A percentile compares a stretch with the other conserved stretches of the same genome.
Evolutionary conservation across 2,329 filamentous ascomycete genomes (phyloP).

Genomic region (Chaetoscypha palmicola): DNA sequence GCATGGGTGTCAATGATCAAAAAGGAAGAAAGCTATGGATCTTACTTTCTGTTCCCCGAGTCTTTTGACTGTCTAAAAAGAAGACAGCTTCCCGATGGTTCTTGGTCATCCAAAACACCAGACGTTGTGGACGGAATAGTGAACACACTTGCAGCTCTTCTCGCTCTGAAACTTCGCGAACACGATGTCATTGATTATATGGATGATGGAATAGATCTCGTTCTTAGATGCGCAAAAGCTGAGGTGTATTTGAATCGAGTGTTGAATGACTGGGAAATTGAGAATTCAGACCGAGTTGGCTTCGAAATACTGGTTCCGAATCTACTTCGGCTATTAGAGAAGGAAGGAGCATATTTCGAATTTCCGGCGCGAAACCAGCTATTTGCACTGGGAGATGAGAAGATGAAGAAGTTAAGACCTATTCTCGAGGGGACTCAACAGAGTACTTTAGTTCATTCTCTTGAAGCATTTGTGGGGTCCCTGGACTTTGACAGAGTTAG

Average conservation of each 20-base stretch:
- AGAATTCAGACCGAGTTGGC: neutral
- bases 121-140: conserved; percentile 3
- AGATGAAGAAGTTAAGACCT: neutral
- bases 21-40: neutral
- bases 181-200: neutral
- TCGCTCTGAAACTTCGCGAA: neutral
- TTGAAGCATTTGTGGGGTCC: conserved; percentile 1
- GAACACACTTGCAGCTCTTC: neutral
- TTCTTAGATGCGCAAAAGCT: neutral
- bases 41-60: neutral
- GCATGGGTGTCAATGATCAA: conserved; percentile 1
- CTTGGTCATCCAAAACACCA: neutral
- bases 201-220: neutral
- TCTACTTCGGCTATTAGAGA: neutral
- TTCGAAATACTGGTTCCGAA: neutral
- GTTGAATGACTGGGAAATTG: neutral
- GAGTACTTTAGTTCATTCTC: neutral
- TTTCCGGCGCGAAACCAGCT: neutral
- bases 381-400: neutral
- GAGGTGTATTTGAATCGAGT: neutral
- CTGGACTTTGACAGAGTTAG: neutral
- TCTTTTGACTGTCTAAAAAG: neutral
- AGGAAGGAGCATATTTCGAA: neutral
- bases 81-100: neutral
- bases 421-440: neutral